Conservation (phyloP, 257 asterid genomes). For the Fraxinus quadrangulata region DNA sequence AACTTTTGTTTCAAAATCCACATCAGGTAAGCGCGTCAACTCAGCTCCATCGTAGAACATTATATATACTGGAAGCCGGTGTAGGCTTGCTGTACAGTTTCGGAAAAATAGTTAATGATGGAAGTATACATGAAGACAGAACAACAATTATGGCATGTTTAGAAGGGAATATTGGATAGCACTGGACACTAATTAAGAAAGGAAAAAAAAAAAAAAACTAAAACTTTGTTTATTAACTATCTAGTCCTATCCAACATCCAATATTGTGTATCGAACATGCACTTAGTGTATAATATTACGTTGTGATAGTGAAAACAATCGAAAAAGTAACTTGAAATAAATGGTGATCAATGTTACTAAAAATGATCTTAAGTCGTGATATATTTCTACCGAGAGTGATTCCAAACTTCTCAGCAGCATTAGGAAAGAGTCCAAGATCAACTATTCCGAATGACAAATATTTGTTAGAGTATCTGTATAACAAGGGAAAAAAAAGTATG, state of each 20-base stretch:
- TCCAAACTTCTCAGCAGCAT: conserved; percentile 92
- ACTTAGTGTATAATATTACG: conserved; percentile 3
- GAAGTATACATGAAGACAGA: conserved; percentile 9
- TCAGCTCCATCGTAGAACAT: conserved; percentile 71
- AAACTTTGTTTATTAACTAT: background rate
- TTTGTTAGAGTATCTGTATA: conserved; percentile 75
- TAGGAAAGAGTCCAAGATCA: conserved; percentile 97
- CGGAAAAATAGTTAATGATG: conserved; percentile 29
- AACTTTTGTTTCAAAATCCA: conserved; percentile 53
- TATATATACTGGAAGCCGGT: conserved; percentile 73
- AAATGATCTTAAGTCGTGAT: conserved; percentile 18
- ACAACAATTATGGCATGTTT: background rate
- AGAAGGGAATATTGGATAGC: background rate
- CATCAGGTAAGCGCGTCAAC: conserved; percentile 63
- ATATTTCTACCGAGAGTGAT: conserved; percentile 61
- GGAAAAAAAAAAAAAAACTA: background rate
- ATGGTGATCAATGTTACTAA: conserved; percentile 2
- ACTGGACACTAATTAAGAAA: background rate
- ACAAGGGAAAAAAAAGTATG: conserved; percentile 26
- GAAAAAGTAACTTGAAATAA: conserved; percentile 11
- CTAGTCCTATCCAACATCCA: background rate
- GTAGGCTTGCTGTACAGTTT: conserved; percentile 57
- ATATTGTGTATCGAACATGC: background rate
- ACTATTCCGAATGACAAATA: conserved; percentile 76
- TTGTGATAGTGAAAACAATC: background rate